Evolutionary conservation across 1,284 basidiomycete species (phyloP).

Genomic region (Ceratobasidium sp.): DNA sequence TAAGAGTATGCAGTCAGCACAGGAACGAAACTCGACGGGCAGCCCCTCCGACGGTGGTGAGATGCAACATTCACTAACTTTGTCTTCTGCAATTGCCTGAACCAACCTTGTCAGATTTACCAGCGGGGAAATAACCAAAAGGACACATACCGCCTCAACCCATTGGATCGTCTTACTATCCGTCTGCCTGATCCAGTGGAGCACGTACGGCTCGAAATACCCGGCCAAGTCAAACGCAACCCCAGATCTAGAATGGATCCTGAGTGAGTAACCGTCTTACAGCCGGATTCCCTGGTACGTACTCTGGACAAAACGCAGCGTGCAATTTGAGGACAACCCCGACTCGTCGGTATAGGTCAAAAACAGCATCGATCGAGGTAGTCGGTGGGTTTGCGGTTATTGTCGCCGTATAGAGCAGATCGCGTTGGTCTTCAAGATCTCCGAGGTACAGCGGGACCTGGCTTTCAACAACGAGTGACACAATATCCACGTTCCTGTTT

Average conservation of each 20-base stretch:
- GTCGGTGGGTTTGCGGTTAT: slow-evolving; percentile 79
- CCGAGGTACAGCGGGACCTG: slow-evolving; percentile 75
- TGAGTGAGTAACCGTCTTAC: slow-evolving; percentile 23
- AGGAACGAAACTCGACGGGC: not conserved
- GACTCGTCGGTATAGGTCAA: slow-evolving; percentile 80
- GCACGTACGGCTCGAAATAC: slow-evolving; percentile 89
- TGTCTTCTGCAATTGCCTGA: slow-evolving; percentile 85
- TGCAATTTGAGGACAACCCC: slow-evolving; percentile 79
- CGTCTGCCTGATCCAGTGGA: slow-evolving; percentile 88
- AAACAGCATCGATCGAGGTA: slow-evolving; percentile 86
- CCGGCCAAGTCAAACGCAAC: slow-evolving; percentile 70
- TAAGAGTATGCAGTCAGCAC: slow-evolving; percentile 50
- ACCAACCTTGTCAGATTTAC: slow-evolving; percentile 4
- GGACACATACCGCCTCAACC: slow-evolving; percentile 80
- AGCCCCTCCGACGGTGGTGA: not conserved
- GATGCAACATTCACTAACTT: slow-evolving; percentile 59
- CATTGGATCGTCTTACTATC: slow-evolving; percentile 91
- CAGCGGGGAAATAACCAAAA: not conserved
- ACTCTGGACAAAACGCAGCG: slow-evolving; percentile 80
- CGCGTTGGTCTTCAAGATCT: slow-evolving; percentile 76
- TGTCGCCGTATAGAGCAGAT: slow-evolving; percentile 74
- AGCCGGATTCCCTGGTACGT: slow-evolving; percentile 49
- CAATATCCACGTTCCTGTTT: slow-evolving; percentile 74
- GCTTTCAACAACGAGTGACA: slow-evolving; percentile 76
- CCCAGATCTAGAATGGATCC: slow-evolving; percentile 56